phyloP scores from a whole-genome alignment of 805 yeast species.

The Ogataea glucozyma region DNA sequence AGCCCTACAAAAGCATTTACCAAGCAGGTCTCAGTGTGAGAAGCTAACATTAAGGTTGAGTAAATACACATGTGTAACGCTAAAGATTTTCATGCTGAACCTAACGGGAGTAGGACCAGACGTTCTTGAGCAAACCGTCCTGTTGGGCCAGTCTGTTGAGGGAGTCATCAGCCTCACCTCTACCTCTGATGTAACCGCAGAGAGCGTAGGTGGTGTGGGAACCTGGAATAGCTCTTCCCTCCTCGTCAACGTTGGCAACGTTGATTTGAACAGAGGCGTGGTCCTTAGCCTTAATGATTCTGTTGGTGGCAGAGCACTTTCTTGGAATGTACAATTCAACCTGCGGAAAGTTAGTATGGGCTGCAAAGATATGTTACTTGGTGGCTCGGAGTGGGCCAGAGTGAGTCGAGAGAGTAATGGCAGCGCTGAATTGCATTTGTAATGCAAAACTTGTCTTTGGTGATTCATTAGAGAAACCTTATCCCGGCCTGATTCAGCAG shows the following conservation, averaged over 20 bases:
- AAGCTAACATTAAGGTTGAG: slow-evolving; percentile 6
- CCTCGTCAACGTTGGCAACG: slow-evolving; percentile 97
- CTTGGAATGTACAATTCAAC: slow-evolving; percentile 99
- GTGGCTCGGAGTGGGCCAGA: not conserved
- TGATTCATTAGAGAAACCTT: no score
- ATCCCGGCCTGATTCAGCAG: no score
- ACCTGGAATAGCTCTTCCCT: slow-evolving; percentile 93
- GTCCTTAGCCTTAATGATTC: slow-evolving; percentile 99
- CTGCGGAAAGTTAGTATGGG: slow-evolving; percentile 43
- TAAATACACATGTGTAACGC: slow-evolving; percentile 11
- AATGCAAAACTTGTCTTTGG: no score
- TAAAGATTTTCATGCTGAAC: slow-evolving; percentile 13
- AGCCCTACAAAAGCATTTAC: not conserved
- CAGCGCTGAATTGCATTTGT: no score
- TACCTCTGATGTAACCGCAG: slow-evolving; percentile 94
- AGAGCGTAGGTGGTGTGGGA: slow-evolving; percentile 93
- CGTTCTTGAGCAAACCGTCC: slow-evolving; percentile 97
- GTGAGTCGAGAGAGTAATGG: no score
- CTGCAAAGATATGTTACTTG: not conserved
- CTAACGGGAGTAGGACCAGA: slow-evolving; percentile 94
- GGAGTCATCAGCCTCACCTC: slow-evolving; percentile 99
- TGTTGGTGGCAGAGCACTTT: slow-evolving; percentile 99
- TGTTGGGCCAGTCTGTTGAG: slow-evolving; percentile 98
- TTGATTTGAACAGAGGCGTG: slow-evolving; percentile 99
- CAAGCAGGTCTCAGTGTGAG: slow-evolving; percentile 1